Conservation (phyloP, 2,329 filamentous ascomycete genomes). For the Apiospora saccharicola region DNA sequence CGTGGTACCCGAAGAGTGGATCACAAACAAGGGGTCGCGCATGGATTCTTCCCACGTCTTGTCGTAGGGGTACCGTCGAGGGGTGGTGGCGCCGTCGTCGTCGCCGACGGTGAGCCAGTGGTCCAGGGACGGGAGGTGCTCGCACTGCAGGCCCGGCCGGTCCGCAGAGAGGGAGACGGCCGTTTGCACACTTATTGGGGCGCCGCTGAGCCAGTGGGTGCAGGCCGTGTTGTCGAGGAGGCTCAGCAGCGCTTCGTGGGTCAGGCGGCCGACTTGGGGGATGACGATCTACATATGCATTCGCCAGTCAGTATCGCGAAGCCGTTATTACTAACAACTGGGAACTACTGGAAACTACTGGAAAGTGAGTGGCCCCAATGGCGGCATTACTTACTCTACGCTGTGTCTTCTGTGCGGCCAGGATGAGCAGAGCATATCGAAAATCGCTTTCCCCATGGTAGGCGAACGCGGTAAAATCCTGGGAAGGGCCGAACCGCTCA, state of each 20-base stretch:
- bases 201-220: slow-evolving; percentile 22
- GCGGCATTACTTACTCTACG: neutral
- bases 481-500: slow-evolving; percentile 14
- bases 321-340: no score
- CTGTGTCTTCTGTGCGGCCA: slow-evolving; percentile 25
- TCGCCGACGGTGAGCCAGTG: slow-evolving; percentile 22
- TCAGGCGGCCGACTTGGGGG: slow-evolving; percentile 23
- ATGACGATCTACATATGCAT: slow-evolving; percentile 18
- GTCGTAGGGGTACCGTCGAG: slow-evolving; percentile 22
- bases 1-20: slow-evolving; percentile 26
- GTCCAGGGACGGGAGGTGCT: slow-evolving; percentile 16
- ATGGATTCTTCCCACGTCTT: slow-evolving; percentile 25
- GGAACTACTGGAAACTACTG: no score
- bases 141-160: slow-evolving; percentile 1
- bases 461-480: slow-evolving; percentile 23
- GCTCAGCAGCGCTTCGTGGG: slow-evolving; percentile 16
- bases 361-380: neutral
- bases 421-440: slow-evolving; percentile 22
- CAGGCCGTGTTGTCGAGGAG: slow-evolving; percentile 22
- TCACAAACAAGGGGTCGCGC: slow-evolving; percentile 18
- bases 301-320: neutral
- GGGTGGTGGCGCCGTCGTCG: neutral
- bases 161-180: neutral
- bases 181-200: neutral
- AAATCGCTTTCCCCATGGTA: slow-evolving; percentile 25